phyloP scores from a whole-genome alignment of 768 basidiomycete species.

The Wakefieldia striispora region DNA sequence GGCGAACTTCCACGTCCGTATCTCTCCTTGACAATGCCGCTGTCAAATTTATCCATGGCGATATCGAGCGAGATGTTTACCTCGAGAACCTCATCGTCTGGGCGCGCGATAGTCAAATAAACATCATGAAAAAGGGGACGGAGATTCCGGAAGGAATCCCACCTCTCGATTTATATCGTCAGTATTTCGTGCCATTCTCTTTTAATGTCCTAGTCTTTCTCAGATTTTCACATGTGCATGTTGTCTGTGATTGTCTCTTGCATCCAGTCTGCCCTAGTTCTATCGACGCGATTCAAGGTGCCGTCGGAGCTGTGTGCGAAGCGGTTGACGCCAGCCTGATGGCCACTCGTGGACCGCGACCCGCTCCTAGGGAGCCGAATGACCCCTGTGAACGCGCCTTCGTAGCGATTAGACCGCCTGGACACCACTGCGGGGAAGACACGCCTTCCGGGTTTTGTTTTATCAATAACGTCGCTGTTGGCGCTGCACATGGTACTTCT shows the following conservation, averaged over 20 bases:
- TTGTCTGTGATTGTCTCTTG: background rate
- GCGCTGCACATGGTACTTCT: slow-evolving; percentile 79
- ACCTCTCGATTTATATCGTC: slow-evolving; percentile 84
- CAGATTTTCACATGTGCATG: background rate
- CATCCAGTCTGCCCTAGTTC: slow-evolving; percentile 73
- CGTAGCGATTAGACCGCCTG: slow-evolving; percentile 85
- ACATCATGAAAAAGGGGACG: slow-evolving; percentile 57
- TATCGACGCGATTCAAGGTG: slow-evolving; percentile 74
- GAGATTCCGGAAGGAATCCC: slow-evolving; percentile 74
- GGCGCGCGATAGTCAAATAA: slow-evolving; percentile 57
- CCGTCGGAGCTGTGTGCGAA: slow-evolving; percentile 81
- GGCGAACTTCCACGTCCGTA: slow-evolving; percentile 52
- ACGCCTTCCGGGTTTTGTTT: slow-evolving; percentile 93
- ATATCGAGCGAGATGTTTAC: slow-evolving; percentile 64
- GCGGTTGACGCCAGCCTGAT: slow-evolving; percentile 71
- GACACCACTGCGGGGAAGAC: slow-evolving; percentile 93
- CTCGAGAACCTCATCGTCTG: slow-evolving; percentile 60
- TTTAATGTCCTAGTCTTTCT: background rate
- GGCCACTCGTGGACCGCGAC: slow-evolving; percentile 18
- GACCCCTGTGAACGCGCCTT: slow-evolving; percentile 53
- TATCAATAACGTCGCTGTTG: slow-evolving; percentile 90
- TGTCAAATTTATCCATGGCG: slow-evolving; percentile 73
- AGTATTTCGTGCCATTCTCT: slow-evolving; percentile 23
- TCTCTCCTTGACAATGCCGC: slow-evolving; percentile 60
- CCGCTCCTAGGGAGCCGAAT: slow-evolving; percentile 1